Base-by-base conservation (phyloP, 352 stramenopile genomes). In the Globisporangium apiculatum region DNA sequence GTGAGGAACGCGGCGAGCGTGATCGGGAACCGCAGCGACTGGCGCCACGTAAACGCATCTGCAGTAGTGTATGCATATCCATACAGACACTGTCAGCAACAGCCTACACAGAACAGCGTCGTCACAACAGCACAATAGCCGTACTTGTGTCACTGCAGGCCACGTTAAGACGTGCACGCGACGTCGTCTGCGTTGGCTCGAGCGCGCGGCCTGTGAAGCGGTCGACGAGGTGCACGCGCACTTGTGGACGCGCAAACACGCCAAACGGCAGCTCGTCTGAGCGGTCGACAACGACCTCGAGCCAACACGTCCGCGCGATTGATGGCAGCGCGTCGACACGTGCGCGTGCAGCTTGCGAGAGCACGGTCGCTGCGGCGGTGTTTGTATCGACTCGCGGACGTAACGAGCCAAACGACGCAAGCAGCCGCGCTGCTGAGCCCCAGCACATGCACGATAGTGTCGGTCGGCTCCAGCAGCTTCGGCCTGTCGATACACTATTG, bases 31-130 rank as follows among this genome's bases (percentile, higher is more conserved):
- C 46, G 40, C 6, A 84, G 58, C 35, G 66, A 18, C 68, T 84
- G 55, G 40, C 74, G 69, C 79, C 79, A 89, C 60, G 76, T 68
- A 40, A 89, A 83, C 0, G 66, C 58, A 48, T 84, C 74, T 83
- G 51, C 18, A 48, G 5, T 15, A 31, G 24, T 31, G 24, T 31
- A 31, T 31, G 24, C 24, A 31, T 31, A 31, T 31, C 24, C 24
- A 3, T 3, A 31, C 5, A 36, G 15, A 3, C 4, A 52, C 46
- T 51, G 24, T 31, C 24, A 31, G 24, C 24, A 31, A 31, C 24
- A 31, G 24, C 24, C 24, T 31, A 31, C 24, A 31, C 24, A 31
- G 24, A 31, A 31, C 24, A 31, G 24, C 24, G 24, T 31, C 24
- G 24, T 31, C 24, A 31, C 14, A 43, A 31, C 18, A 2, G 14